phyloP scores from a whole-genome alignment of 2,329 filamentous ascomycete species.

The Microsporum canis region DNA sequence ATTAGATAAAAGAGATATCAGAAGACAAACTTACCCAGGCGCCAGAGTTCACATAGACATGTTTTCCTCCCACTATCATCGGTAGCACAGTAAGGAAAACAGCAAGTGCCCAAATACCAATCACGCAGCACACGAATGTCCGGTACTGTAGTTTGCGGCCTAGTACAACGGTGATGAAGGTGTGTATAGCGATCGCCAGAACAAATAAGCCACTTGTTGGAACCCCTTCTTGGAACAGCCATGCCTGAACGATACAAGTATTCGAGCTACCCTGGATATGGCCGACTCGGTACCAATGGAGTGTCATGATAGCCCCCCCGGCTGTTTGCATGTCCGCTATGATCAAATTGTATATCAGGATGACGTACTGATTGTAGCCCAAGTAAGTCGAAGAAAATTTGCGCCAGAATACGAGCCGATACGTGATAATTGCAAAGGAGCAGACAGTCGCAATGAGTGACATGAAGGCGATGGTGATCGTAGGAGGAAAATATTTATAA shows the following conservation, averaged over 20 bases:
- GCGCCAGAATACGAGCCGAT: slow-evolving; percentile 40
- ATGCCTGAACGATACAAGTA: slow-evolving; percentile 41
- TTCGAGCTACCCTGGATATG: slow-evolving; percentile 35
- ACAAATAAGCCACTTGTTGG: slow-evolving; percentile 42
- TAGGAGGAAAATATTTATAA: neutral
- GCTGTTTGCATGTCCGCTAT: slow-evolving; percentile 42
- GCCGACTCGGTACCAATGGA: slow-evolving; percentile 36
- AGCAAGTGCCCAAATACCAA: slow-evolving; percentile 37
- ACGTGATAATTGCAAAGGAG: slow-evolving; percentile 39
- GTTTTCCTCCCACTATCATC: slow-evolving; percentile 29
- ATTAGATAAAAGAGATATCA: neutral
- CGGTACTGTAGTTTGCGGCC: slow-evolving; percentile 36
- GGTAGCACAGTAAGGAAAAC: slow-evolving; percentile 38
- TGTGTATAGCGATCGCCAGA: slow-evolving; percentile 43
- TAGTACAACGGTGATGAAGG: slow-evolving; percentile 39
- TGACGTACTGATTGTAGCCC: slow-evolving; percentile 43
- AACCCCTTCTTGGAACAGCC: slow-evolving; percentile 43
- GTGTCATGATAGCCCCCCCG: slow-evolving; percentile 38
- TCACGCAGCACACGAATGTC: slow-evolving; percentile 35
- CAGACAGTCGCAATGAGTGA: slow-evolving; percentile 36
- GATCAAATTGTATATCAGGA: slow-evolving; percentile 43
- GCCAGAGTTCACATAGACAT: slow-evolving; percentile 38
- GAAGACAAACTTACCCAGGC: slow-evolving; percentile 35
- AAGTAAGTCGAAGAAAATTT: slow-evolving; percentile 38
- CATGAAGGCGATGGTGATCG: slow-evolving; percentile 20